phyloP scores from a whole-genome alignment of 2,329 filamentous ascomycete species.

The Pseudogymnoascus verrucosus region DNA sequence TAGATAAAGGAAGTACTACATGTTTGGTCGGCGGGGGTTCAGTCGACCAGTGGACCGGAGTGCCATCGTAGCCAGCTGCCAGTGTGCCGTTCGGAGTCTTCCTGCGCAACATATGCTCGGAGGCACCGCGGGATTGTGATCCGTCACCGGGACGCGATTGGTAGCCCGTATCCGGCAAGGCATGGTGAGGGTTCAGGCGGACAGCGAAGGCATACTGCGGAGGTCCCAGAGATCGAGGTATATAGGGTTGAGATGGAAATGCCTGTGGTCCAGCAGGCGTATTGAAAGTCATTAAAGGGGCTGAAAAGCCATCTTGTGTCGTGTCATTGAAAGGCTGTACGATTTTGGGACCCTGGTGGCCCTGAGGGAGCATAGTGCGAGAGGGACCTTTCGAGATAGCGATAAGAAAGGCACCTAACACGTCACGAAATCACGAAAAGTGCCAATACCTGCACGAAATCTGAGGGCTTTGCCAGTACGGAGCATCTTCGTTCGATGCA shows the following conservation, averaged over 20 bases:
- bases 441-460: slow-evolving; percentile 30
- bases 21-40: slow-evolving; percentile 77
- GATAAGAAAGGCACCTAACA: slow-evolving; percentile 32
- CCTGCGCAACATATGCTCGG: slow-evolving; percentile 75
- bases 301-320: slow-evolving; percentile 22
- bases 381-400: slow-evolving; percentile 31
- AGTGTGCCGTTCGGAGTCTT: slow-evolving; percentile 95
- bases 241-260: slow-evolving; percentile 17
- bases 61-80: slow-evolving; percentile 84
- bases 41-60: slow-evolving; percentile 61
- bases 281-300: slow-evolving; percentile 13
- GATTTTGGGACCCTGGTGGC: slow-evolving; percentile 15
- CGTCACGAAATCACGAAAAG: slow-evolving; percentile 21
- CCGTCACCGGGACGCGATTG: slow-evolving; percentile 9
- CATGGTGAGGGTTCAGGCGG: slow-evolving; percentile 12
- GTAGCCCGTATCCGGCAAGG: background rate
- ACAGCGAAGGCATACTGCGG: slow-evolving; percentile 23
- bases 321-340: slow-evolving; percentile 14
- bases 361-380: slow-evolving; percentile 6
- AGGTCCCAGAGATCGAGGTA: slow-evolving; percentile 19
- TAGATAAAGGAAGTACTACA: slow-evolving; percentile 58
- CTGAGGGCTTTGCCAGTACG: background rate
- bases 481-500: slow-evolving; percentile 8
- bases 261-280: slow-evolving; percentile 5
- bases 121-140: slow-evolving; percentile 20